These are phyloP conservation scores for Coemansia asiatica DNA, from an alignment of 192 early-diverging fungal genomes.

Conservation along the genomic window DNA sequence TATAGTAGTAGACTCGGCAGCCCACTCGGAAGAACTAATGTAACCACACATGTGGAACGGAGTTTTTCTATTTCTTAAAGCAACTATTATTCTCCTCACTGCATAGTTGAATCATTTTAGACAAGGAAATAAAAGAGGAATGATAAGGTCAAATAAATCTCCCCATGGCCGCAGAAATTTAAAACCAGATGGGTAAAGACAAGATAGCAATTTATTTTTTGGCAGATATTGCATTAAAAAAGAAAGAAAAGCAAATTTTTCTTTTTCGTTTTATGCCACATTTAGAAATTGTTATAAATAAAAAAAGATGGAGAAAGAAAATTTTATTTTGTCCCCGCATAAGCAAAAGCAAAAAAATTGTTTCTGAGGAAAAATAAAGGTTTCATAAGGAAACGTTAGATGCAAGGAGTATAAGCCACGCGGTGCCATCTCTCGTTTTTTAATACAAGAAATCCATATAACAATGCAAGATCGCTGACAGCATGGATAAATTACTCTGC, in stretches of 20 bases:
- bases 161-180: neutral
- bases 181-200: neutral
- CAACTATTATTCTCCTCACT: neutral
- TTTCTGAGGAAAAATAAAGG: neutral
- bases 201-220: neutral
- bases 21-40: slow-evolving; percentile 11
- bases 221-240: neutral
- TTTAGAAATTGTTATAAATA: too few species aligned
- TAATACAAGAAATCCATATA: too few species aligned
- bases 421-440: neutral
- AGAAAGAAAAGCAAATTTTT: too few species aligned
- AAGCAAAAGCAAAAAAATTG: neutral
- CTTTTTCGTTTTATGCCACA: too few species aligned
- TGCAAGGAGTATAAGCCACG: neutral
- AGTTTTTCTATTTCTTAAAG: neutral
- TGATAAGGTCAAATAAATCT: neutral
- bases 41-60: slow-evolving; percentile 12
- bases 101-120: neutral
- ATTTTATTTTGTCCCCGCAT: neutral
- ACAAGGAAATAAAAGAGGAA: neutral
- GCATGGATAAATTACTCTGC: neutral
- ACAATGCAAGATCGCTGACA: neutral
- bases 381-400: neutral
- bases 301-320: neutral
- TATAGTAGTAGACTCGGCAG: neutral